Evolutionary conservation across 1,284 basidiomycete genomes (phyloP), one percentile per base, ranked within the genome.

Genomic region (Hymenochaete sp.): DNA sequence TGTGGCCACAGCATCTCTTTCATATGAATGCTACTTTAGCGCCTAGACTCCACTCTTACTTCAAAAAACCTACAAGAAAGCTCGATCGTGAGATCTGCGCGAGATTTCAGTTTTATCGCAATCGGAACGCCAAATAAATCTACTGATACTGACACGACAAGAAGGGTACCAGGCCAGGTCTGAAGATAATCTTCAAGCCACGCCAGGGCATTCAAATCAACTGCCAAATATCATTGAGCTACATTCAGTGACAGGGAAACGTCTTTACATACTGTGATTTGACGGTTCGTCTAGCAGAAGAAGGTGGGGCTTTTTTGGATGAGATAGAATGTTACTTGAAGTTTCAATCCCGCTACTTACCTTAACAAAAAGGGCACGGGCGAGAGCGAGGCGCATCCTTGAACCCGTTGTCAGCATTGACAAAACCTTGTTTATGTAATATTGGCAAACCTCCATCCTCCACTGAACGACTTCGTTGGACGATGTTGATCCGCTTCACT

Each of bases 111-210:
- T 36, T 31, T 19, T 32, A 39, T 32, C 18, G 16, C 9, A 14
- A 18, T 14, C 4, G 18, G 22, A 31, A 35, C 18, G 5, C 11
- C n/a, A 9, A 22, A 21, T 26, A 27, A 41, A 33, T 13, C n/a
- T n/a, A 5, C 24, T 22, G 31, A 24, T 2, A 68, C 80, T 56
- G 59, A 90, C 79, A 98, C 96, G 33, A 98, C 93, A 29, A 99
- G 79, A 14, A 99, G 70, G 0, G 95, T 98, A 39, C 90, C 88
- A 1, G 81, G 69, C 93, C 96, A 99, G 3, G 91, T 96, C 62
- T 95, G 93, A 13, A 99, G 75, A 64, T 98, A 98, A 60, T 97
- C 93, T 72, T 97, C 95, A 52, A 85, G 64, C 85, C 84, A 89
- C 37, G 85, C 85, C 54, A 89, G 68, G 3, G 86, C 85, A 59